Percentiles rank a stretch among this genome's conserved stretches.
Evolutionary conservation across 2,329 filamentous ascomycete genomes (phyloP).

Genomic region (Colletotrichum caudatum): DNA sequence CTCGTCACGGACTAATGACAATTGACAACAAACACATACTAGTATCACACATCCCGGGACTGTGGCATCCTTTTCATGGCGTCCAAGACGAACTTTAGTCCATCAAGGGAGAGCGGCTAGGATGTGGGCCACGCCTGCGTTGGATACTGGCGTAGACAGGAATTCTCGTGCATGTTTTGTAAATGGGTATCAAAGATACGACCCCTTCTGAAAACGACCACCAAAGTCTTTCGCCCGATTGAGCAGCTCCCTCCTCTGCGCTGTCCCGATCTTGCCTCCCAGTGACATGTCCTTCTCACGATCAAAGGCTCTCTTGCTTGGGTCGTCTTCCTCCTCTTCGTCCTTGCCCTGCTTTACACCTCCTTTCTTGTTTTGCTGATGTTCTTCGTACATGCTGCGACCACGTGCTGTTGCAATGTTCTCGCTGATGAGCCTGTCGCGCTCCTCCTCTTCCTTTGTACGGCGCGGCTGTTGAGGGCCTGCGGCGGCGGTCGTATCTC

Average conservation of each 20-base stretch:
- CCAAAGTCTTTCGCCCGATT: conserved; percentile 85
- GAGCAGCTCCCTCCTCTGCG: conserved; percentile 82
- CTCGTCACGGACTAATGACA: conserved; percentile 41
- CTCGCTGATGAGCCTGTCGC: conserved; percentile 59
- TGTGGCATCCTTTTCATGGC: background rate
- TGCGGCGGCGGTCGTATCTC: conserved; percentile 47
- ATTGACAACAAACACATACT: conserved; percentile 44
- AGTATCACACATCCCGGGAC: conserved; percentile 45
- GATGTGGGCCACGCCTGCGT: background rate
- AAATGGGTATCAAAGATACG: conserved; percentile 59
- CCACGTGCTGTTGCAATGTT: conserved; percentile 67
- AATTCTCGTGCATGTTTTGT: no score
- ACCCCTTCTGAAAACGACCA: conserved; percentile 84
- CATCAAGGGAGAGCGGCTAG: background rate
- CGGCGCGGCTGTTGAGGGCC: conserved; percentile 57
- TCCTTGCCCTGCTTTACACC: conserved; percentile 48
- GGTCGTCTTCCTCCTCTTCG: conserved; percentile 84
- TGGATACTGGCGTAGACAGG: background rate
- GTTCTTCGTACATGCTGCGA: conserved; percentile 70
- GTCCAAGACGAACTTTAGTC: no score
- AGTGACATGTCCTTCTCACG: conserved; percentile 93
- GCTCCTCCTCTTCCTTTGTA: conserved; percentile 70
- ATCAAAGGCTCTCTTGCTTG: conserved; percentile 89
- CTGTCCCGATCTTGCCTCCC: conserved; percentile 76
- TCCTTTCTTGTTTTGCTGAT: conserved; percentile 56